These are phyloP conservation scores for Aspergillus biplanus DNA, from an alignment of 495 filamentous ascomycete genomes.

Conservation along the genomic window DNA sequence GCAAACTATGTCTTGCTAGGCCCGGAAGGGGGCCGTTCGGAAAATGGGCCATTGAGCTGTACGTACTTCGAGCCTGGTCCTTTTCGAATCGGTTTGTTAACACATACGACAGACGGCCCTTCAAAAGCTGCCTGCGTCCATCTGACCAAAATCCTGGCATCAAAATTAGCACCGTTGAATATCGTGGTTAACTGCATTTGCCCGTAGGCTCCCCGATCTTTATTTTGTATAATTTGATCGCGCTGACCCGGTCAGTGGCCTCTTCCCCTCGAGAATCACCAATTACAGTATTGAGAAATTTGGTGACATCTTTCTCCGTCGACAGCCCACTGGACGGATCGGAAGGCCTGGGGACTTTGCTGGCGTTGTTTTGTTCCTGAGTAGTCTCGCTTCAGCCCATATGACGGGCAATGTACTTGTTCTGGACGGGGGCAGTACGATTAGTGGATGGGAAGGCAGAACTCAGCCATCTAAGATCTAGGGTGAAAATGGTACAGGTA, in stretches of 20 bases:
- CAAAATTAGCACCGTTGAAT: constrained; percentile 5
- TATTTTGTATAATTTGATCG: too few relatives aligned
- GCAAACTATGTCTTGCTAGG: background rate
- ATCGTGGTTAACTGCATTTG: constrained; percentile 14
- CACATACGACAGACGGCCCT: too few relatives aligned
- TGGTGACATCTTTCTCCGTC: constrained; percentile 8
- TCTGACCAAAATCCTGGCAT: constrained; percentile 7
- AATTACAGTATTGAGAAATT: constrained; percentile 11
- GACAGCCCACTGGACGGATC: constrained; percentile 9
- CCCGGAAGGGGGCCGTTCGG: background rate
- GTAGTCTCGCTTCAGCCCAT: constrained; percentile 5
- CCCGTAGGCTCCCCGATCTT: too few relatives aligned
- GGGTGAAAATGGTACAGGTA: too few relatives aligned
- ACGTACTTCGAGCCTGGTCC: too few relatives aligned
- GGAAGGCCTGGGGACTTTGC: constrained; percentile 5
- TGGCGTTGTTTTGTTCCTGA: constrained; percentile 10
- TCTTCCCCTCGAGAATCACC: constrained; percentile 10
- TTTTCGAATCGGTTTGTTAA: too few relatives aligned
- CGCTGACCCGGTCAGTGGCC: background rate
- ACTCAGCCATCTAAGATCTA: background rate
- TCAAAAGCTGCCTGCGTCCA: constrained; percentile 11
- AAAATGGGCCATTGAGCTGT: constrained; percentile 8
- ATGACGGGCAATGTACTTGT: constrained; percentile 10
- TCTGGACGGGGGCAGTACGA: constrained; percentile 6
- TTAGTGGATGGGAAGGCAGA: constrained; percentile 6